These are phyloP conservation scores for Ramicandelaber brevisporus DNA, from an alignment of 192 early-diverging fungal genomes.

Conservation along the genomic window DNA sequence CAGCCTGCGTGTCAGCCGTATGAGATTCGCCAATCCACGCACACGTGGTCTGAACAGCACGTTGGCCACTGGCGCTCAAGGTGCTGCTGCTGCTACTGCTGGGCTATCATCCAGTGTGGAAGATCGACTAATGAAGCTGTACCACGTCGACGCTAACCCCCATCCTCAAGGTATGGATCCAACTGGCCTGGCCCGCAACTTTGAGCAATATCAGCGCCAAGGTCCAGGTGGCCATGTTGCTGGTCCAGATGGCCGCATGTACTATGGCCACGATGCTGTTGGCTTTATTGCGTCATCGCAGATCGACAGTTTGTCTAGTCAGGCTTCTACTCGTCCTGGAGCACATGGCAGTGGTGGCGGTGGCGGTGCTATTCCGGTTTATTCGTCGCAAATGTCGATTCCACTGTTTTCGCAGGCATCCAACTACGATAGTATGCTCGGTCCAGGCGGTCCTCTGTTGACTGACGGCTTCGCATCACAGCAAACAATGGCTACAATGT, in stretches of 20 bases:
- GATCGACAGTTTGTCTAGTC: slow-evolving; percentile 10
- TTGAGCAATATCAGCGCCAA: slow-evolving; percentile 16
- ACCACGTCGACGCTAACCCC: slow-evolving; percentile 12
- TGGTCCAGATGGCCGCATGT: not conserved
- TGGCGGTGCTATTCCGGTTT: no score
- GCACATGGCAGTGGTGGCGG: no score
- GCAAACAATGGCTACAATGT: not conserved
- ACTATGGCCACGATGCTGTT: slow-evolving; percentile 6
- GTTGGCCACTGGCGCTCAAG: no score
- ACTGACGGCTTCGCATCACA: no score
- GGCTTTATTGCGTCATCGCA: slow-evolving; percentile 3
- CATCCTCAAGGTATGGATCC: no score
- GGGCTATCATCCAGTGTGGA: slow-evolving; percentile 8
- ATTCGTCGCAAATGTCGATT: slow-evolving; percentile 6
- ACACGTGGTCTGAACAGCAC: no score
- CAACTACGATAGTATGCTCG: slow-evolving; percentile 5
- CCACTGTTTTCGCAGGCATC: slow-evolving; percentile 13
- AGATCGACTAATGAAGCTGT: slow-evolving; percentile 11
- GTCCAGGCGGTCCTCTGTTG: not conserved
- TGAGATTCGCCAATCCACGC: slow-evolving; percentile 61
- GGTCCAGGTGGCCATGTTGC: slow-evolving; percentile 2
- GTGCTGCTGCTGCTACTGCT: slow-evolving; percentile 9
- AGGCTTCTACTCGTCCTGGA: no score
- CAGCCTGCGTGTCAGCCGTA: slow-evolving; percentile 67
- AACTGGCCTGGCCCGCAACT: no score